These are phyloP conservation scores for Acer saccharum DNA, from an alignment of 345 rosid genomes.

Conservation along the genomic window DNA sequence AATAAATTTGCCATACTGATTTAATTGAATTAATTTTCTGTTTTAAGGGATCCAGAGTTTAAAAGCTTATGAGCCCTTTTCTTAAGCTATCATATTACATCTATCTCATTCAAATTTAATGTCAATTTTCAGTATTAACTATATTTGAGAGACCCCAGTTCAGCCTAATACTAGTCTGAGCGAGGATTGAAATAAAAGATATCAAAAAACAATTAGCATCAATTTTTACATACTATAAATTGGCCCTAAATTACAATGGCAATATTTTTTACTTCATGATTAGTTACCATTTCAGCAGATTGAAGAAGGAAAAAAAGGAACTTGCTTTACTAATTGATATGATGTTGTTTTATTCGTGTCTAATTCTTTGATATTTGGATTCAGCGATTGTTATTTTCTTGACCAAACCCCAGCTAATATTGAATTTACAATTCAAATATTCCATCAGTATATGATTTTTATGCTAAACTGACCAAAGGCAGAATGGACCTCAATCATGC, in stretches of 20 bases:
- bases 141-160: background rate
- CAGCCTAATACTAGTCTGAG: background rate
- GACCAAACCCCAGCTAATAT: background rate
- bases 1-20: background rate
- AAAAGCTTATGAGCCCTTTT: background rate
- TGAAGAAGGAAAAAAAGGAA: background rate
- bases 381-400: background rate
- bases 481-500: background rate
- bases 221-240: background rate
- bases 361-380: background rate
- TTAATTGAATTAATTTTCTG: background rate
- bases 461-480: background rate
- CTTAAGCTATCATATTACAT: background rate
- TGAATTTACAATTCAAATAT: conserved; percentile 2
- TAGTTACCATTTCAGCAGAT: background rate
- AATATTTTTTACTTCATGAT: background rate
- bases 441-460: background rate
- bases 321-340: background rate
- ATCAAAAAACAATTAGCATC: background rate
- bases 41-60: background rate
- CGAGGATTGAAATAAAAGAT: background rate
- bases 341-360: background rate
- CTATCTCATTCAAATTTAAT: conserved; percentile 3
- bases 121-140: background rate
- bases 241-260: background rate